These are phyloP conservation scores for Alnus rubra DNA, from an alignment of 306 rosid genomes.

Conservation along the genomic window DNA sequence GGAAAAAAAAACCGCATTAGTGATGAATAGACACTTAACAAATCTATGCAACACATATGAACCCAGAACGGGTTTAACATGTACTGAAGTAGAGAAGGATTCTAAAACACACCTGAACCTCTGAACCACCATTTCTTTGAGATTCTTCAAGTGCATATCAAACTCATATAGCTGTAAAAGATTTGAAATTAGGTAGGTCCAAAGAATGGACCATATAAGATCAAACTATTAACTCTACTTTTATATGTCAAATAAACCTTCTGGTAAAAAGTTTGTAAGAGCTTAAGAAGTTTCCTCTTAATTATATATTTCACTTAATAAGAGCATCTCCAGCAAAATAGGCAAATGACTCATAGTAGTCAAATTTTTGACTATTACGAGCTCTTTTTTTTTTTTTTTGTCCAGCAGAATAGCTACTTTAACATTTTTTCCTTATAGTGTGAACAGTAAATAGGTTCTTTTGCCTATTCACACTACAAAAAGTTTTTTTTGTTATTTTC, in stretches of 20 bases:
- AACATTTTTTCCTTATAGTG: no score
- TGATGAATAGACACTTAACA: not conserved
- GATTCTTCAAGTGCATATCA: conserved; percentile 53
- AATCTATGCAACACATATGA: not conserved
- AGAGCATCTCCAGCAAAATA: no score
- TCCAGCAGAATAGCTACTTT: no score
- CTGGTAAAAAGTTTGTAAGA: conserved; percentile 1
- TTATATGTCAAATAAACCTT: conserved; percentile 14
- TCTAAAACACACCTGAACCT: conserved; percentile 69
- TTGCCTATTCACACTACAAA: no score
- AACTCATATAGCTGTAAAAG: conserved; percentile 63
- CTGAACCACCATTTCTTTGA: conserved; percentile 55
- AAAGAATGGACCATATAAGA: conserved; percentile 20
- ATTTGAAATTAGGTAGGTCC: conserved; percentile 8
- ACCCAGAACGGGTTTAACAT: not conserved
- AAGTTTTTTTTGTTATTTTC: no score
- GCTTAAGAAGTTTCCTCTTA: not conserved
- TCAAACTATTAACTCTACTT: conserved; percentile 1
- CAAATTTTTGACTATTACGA: no score
- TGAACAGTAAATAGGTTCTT: no score
- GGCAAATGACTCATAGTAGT: no score
- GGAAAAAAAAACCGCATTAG: not conserved
- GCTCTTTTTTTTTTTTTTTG: no score
- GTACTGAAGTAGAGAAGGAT: not conserved
- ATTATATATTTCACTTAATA: not conserved